A percentile compares a stretch with the other conserved stretches of the same genome.
phyloP scores from a whole-genome alignment of 108 stramenopile genomes.

The Pseudonitzschia pungens region DNA sequence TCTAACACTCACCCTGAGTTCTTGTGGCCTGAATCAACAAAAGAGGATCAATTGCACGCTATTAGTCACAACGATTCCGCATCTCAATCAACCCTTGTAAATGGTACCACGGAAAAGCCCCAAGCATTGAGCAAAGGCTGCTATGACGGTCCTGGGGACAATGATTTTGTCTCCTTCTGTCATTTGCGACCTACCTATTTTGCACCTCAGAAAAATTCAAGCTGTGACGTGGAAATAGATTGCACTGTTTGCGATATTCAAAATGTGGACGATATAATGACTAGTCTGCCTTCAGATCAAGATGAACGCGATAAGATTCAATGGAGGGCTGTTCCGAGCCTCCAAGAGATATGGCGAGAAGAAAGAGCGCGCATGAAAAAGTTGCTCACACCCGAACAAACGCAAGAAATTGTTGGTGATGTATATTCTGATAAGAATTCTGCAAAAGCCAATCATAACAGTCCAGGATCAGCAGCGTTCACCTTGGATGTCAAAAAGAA shows the following conservation, averaged over 20 bases:
- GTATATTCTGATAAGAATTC: neutral
- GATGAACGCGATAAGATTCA: slow-evolving; percentile 64
- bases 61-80: neutral
- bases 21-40: slow-evolving; percentile 23
- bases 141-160: neutral
- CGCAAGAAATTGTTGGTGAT: slow-evolving; percentile 64
- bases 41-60: neutral
- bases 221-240: slow-evolving; percentile 81
- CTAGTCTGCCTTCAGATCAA: slow-evolving; percentile 47
- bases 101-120: neutral
- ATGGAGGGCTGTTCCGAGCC: slow-evolving; percentile 87
- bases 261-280: slow-evolving; percentile 69
- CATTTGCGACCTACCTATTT: slow-evolving; percentile 1
- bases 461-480: slow-evolving; percentile 37
- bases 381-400: slow-evolving; percentile 51
- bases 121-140: neutral
- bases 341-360: slow-evolving; percentile 84
- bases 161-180: slow-evolving; percentile 13
- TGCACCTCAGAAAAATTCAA: slow-evolving; percentile 58
- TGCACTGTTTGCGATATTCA: slow-evolving; percentile 61
- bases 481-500: slow-evolving; percentile 73
- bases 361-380: slow-evolving; percentile 72
- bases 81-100: neutral
- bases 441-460: neutral
- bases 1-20: slow-evolving; percentile 24